Conservation (phyloP, 352 stramenopile genomes). For the Elongisporangium anandrum region DNA sequence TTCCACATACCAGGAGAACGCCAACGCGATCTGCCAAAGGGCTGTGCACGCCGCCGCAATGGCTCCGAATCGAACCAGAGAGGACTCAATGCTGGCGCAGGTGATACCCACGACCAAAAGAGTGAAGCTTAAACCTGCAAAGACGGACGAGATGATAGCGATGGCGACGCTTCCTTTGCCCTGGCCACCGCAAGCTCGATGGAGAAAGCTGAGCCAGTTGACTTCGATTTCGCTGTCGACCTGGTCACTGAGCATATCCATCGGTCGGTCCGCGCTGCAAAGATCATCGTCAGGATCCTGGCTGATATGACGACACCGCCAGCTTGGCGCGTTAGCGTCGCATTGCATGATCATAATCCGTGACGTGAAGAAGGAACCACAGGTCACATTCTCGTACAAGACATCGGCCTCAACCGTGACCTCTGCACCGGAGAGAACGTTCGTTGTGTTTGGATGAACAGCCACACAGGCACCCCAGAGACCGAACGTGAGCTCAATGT, state of each 20-base stretch:
- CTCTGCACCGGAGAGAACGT: conserved; percentile 4
- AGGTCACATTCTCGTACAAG: conserved; percentile 15
- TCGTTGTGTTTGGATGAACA: conserved; percentile 20
- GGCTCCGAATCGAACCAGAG: conserved; percentile 24
- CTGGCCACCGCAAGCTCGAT: conserved; percentile 31
- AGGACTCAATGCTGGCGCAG: conserved; percentile 40
- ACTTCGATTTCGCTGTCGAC: not conserved
- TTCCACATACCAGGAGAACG: conserved; percentile 36
- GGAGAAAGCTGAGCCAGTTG: conserved; percentile 37
- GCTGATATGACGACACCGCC: conserved; percentile 14
- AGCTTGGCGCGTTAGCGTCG: conserved; percentile 1
- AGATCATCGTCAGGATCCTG: conserved; percentile 19
- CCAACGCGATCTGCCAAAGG: conserved; percentile 23
- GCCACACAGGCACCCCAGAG: conserved; percentile 56
- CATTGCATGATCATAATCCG: conserved; percentile 26
- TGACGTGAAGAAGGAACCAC: conserved; percentile 29
- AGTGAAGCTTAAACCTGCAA: conserved; percentile 16
- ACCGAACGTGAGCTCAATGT: conserved; percentile 41
- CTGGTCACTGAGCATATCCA: conserved; percentile 23
- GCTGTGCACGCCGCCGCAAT: conserved; percentile 16
- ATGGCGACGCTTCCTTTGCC: conserved; percentile 25
- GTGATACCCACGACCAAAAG: conserved; percentile 35
- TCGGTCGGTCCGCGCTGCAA: conserved; percentile 19
- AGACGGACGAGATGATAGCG: conserved; percentile 18
- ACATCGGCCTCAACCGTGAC: not conserved